Base-by-base conservation (phyloP, 2,329 filamentous ascomycete species). In the Pseudocercospora ulei region DNA sequence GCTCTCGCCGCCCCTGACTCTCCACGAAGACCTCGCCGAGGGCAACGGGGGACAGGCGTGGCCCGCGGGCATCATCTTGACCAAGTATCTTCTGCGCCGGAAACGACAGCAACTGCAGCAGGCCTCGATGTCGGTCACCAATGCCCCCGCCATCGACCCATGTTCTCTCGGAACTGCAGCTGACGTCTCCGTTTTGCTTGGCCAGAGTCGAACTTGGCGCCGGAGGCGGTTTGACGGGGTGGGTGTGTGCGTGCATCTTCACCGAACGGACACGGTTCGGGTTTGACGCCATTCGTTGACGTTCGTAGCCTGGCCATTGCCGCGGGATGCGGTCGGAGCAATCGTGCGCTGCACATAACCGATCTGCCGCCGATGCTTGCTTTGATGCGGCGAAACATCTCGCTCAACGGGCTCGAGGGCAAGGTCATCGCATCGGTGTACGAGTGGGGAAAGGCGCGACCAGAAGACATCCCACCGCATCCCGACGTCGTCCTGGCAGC, bases 1-100 rank as follows among this genome's bases (percentile, higher is more conserved):
- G 36, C 70, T 95, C 20, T 62, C 52, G 12, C 66, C 72, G 31
- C 78, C 82, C 28, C 70, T 96, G 45, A 70, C 73, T 44, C 73
- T 96, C 9, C 81, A 83, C 55, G 86, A 95, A 61, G 87, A 96
- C 62, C 72, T 94, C 31, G 76, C 75, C 41, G 76, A 82, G 47
- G 90, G 90, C 44, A 96, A 90, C 61, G 90, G 90, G 33, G 90
- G 90, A 2, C 83, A 92, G 63, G 72, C 92, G 7, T 96, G 90
- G 90, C 88, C 87, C 2, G 88, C 88, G 0, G 90, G 90, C 7
- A 82, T 93, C 76, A 75, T 90, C 9, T 69, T 98, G 37, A 75
- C 82, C 12, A 84, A 80, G 62, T 92, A 96, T 59, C 73, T 96
- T 71, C 69, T 96, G 43, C 74, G 79, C 36, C 78, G 78, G 56